Percentiles rank a stretch among this genome's conserved stretches.
Conservation (phyloP, 345 rosid species). For the Orychophragmus violaceus region DNA sequence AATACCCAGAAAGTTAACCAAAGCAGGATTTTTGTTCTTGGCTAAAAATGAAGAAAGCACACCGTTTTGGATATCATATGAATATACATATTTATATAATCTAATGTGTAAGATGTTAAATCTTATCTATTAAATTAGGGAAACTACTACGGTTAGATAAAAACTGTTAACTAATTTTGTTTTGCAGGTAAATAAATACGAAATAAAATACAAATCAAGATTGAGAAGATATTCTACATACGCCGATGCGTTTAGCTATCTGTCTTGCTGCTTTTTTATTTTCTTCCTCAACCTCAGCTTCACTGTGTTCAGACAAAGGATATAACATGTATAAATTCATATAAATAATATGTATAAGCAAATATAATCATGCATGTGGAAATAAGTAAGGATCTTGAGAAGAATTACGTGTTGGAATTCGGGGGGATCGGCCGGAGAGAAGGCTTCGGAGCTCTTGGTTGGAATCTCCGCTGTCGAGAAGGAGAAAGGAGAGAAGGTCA, state of each 20-base stretch:
- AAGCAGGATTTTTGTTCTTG: background rate
- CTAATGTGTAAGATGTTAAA: background rate
- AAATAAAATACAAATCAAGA: background rate
- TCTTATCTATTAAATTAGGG: constrained; percentile 7
- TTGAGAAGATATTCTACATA: constrained; percentile 2
- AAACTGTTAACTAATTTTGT: background rate
- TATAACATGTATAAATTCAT: background rate
- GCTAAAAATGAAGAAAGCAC: constrained; percentile 11
- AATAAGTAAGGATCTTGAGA: background rate
- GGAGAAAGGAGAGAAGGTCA: background rate
- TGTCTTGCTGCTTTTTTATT: constrained; percentile 11
- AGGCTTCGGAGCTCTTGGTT: constrained; percentile 11
- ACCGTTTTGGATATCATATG: constrained; percentile 17
- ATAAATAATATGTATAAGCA: background rate
- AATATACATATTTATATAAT: background rate
- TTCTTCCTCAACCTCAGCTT: constrained; percentile 21
- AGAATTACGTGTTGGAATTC: background rate
- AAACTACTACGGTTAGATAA: background rate
- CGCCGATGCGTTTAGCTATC: constrained; percentile 15
- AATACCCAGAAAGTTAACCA: background rate
- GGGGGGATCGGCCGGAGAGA: constrained; percentile 3
- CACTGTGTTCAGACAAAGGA: constrained; percentile 15
- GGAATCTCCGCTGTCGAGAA: constrained; percentile 24
- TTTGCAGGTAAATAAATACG: background rate
- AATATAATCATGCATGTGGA: background rate